Base-by-base conservation (phyloP, 116 monocot genomes). In the Posidonia oceanica region DNA sequence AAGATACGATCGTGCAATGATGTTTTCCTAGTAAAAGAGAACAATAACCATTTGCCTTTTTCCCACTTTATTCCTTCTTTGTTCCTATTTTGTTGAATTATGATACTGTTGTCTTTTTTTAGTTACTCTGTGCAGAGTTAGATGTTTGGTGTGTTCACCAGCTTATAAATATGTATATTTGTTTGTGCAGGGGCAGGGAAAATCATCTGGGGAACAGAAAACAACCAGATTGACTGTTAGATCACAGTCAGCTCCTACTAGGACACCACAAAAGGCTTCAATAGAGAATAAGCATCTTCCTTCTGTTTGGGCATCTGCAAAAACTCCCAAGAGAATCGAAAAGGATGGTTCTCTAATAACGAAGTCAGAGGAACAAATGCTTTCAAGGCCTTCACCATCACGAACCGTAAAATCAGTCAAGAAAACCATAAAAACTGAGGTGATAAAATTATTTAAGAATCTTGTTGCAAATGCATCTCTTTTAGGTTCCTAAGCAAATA, bases 171-270 rank as follows among this genome's bases (percentile, higher is more conserved):
- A 3, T 37, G 52, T 14, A 41, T 18, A 21, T 18, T 51, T 7
- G 14, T 54, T 22, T 68, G 53, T 68, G 52, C 29, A 54, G 52
- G 53, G 23, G 59, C 22, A 77, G 81, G 74, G 15, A 61, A 78
- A 65, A 16, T 57, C 70, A 66, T 39, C 80, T 71, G 69, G 53
- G 68, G 80, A 85, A 59, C 71, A 78, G 54, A 85, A 83, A 69
- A 17, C 51, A 59, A 29, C 68, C 42, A 83, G 75, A 72, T 61
- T 41, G 18, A 61, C 12, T 22, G 39, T 39, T 71, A 80, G 79
- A 70, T 41, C 29, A 22, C 42, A 39, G 55, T 40, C 42, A 21
- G 39, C 20, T 16, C 54, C 71, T 63, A 71, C 18, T 62, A 20
- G 52, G 29, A 70, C 29, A 54, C 29, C 67, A 14, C 66, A 40